Evolutionary conservation across 352 stramenopile genomes (phyloP), one percentile per base, ranked within the genome.

Genomic region (Globisporangium solare): DNA sequence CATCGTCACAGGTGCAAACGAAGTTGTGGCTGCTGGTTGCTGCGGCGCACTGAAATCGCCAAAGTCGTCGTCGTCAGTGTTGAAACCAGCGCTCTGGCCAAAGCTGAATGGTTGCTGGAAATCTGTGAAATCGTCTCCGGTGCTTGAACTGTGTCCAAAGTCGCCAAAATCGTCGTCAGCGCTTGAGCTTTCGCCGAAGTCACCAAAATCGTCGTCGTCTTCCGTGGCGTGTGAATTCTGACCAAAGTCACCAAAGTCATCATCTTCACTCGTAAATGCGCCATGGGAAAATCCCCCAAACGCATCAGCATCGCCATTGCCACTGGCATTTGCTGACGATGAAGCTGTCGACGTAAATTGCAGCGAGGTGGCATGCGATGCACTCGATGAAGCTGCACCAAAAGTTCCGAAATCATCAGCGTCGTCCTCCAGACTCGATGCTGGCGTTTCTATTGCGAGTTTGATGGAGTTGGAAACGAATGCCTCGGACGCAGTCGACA

Each of bases 171-270:
- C 66, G 31, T 77, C 65, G 40, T 63, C 43, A 43, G 31, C 18
- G 24, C 7, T 46, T 22, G 47, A 47, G 13, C 32, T 48, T 6
- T 50, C 48, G 48, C 51, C 64, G 48, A 83, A 83, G 18, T 72
- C 66, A 20, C 61, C 70, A 56, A 81, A 79, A 46, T 68, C 61
- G 40, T 61, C 57, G 8, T 1, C 46, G 35, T 2, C n/a, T 7
- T 13, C 37, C 35, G 54, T 46, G 13, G 21, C 42, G 31, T 20
- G 13, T 20, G 45, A 46, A 18, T 35, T 48, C 14, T 57, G 54
- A 37, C 54, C 63, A 55, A 85, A 85, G 21, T 71, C 64, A 14
- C 63, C 72, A 62, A 84, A 82, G 49, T 71, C 61, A 13, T 73
- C 72, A 21, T 67, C 61, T 11, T 67, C 54, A 47, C 58, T 24